Percentiles rank a stretch among this genome's conserved stretches.
phyloP scores from a whole-genome alignment of 768 basidiomycete genomes.

The Aureoboletus auriporus region DNA sequence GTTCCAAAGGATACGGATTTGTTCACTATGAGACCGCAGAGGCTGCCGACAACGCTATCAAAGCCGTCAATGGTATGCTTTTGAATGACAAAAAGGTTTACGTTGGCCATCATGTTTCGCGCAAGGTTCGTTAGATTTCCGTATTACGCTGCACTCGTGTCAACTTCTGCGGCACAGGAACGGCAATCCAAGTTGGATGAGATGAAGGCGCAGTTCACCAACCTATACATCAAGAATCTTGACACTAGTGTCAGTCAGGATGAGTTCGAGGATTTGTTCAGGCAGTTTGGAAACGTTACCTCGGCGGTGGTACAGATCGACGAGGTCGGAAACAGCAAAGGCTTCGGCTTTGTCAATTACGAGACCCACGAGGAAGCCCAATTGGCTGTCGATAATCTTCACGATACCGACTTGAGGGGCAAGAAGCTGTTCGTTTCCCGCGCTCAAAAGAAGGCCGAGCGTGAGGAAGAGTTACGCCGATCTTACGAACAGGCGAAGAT shows the following conservation, averaged over 20 bases:
- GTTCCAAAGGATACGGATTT: constrained; percentile 96
- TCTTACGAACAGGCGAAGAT: constrained; percentile 94
- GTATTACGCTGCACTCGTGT: not conserved
- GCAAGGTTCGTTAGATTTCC: constrained; percentile 58
- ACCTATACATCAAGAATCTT: constrained; percentile 97
- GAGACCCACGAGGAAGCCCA: constrained; percentile 91
- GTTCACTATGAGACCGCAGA: constrained; percentile 99
- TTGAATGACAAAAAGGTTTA: constrained; percentile 99
- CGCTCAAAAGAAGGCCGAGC: constrained; percentile 98
- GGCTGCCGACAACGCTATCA: constrained; percentile 93
- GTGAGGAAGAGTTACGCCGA: constrained; percentile 92
- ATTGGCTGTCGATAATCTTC: constrained; percentile 81
- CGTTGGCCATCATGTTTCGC: constrained; percentile 95
- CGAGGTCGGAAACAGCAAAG: constrained; percentile 89
- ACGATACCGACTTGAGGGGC: constrained; percentile 81
- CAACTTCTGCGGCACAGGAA: constrained; percentile 48
- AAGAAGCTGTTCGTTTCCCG: constrained; percentile 93
- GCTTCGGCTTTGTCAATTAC: constrained; percentile 98
- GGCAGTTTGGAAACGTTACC: constrained; percentile 74
- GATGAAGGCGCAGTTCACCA: constrained; percentile 96
- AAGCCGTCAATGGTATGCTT: constrained; percentile 98
- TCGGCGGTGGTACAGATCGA: constrained; percentile 84
- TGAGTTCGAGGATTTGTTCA: constrained; percentile 83
- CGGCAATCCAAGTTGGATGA: constrained; percentile 98
- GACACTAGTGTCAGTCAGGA: constrained; percentile 80